Percentiles rank a stretch among this genome's conserved stretches.
Evolutionary conservation across 2,329 filamentous ascomycete species (phyloP).

Genomic region (Diaporthe nobilis): DNA sequence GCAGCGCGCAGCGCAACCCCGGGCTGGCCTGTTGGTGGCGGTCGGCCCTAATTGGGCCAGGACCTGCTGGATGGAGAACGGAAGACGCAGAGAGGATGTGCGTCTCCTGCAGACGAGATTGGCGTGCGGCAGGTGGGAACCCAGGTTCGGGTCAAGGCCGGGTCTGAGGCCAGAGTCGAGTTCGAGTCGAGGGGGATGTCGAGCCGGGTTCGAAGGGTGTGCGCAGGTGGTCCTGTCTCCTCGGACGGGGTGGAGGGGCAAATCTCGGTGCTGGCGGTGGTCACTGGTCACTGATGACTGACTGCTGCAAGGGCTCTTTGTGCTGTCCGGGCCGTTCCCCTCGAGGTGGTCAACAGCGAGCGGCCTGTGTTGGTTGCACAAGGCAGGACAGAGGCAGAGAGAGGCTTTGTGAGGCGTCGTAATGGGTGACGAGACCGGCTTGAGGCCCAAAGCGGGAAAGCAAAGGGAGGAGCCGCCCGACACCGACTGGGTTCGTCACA

Average conservation of each 20-base stretch:
- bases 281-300: background rate
- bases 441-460: constrained; percentile 31
- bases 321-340: constrained; percentile 18
- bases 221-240: background rate
- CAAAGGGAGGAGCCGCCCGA: constrained; percentile 32
- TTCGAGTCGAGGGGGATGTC: background rate
- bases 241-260: constrained; percentile 10
- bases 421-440: constrained; percentile 28
- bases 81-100: constrained; percentile 29
- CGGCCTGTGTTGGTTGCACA: constrained; percentile 19
- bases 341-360: background rate
- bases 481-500: constrained; percentile 9
- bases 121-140: constrained; percentile 8
- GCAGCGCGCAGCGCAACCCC: constrained; percentile 1
- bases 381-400: background rate
- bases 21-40: constrained; percentile 25
- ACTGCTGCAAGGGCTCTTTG: constrained; percentile 24
- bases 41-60: constrained; percentile 19
- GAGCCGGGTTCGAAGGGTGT: background rate
- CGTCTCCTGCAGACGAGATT: constrained; percentile 28
- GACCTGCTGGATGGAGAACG: constrained; percentile 12
- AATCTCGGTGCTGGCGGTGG: background rate
- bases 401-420: constrained; percentile 25
- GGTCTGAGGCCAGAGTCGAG: constrained; percentile 14
- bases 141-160: constrained; percentile 12